A percentile compares a stretch with the other conserved stretches of the same genome.
These are phyloP conservation scores for Ophiostoma perfectum DNA, from an alignment of 2,329 filamentous ascomycete genomes.

Conservation along the genomic window DNA sequence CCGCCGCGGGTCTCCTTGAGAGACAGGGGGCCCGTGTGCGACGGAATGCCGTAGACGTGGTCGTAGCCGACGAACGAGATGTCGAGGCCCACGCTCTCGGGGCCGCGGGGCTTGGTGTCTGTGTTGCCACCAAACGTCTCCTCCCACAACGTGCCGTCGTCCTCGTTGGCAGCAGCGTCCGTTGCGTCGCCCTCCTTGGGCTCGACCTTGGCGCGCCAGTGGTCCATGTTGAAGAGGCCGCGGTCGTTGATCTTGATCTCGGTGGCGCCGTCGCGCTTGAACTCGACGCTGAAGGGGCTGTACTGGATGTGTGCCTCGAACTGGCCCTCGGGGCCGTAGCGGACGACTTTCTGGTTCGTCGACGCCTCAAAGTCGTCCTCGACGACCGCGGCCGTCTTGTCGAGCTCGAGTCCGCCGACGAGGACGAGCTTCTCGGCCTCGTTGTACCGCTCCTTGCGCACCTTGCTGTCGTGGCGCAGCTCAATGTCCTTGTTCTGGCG, in stretches of 20 bases:
- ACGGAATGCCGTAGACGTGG: conserved; percentile 89
- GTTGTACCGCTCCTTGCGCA: conserved; percentile 89
- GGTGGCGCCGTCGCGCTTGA: conserved; percentile 72
- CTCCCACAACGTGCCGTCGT: conserved; percentile 96
- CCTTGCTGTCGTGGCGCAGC: conserved; percentile 75
- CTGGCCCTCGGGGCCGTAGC: conserved; percentile 69
- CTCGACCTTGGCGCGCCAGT: conserved; percentile 87
- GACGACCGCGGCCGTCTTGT: conserved; percentile 67
- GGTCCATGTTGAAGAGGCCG: conserved; percentile 88
- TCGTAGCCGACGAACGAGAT: conserved; percentile 88
- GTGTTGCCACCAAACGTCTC: conserved; percentile 94
- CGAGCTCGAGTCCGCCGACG: conserved; percentile 70
- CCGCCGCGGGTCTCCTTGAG: conserved; percentile 87
- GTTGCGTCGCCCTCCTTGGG: conserved; percentile 44
- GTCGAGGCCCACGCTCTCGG: conserved; percentile 85
- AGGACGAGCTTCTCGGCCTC: conserved; percentile 82
- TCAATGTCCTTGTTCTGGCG: conserved; percentile 84
- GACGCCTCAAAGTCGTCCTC: conserved; percentile 60
- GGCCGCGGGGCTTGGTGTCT: conserved; percentile 88
- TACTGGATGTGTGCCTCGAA: conserved; percentile 82
- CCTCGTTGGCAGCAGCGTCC: conserved; percentile 43
- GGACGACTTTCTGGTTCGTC: conserved; percentile 39
- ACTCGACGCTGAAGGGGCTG: conserved; percentile 77
- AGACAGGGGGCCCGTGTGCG: conserved; percentile 83
- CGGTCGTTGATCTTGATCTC: conserved; percentile 86